Percentiles rank a stretch among this genome's conserved stretches.
Conservation (phyloP, 352 stramenopile species). For the Globisporangium camurandrum region DNA sequence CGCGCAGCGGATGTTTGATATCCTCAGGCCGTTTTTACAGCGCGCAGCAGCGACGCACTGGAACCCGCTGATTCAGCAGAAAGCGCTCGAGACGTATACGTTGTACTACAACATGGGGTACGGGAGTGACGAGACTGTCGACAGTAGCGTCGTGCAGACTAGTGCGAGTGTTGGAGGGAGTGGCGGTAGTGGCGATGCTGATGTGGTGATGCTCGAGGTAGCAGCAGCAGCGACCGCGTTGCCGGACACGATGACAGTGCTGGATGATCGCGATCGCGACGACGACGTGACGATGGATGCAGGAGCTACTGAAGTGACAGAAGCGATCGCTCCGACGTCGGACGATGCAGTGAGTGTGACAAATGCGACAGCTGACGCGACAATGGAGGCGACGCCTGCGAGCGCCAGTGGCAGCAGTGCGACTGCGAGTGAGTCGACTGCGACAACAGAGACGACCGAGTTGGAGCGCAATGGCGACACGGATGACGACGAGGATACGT, state of each 20-base stretch:
- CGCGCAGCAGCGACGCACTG: constrained; percentile 51
- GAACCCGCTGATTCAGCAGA: constrained; percentile 83
- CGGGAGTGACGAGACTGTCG: constrained; percentile 47
- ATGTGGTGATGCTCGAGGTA: constrained; percentile 41
- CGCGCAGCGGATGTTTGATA: constrained; percentile 75
- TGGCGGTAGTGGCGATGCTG: background rate
- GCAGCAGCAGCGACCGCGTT: constrained; percentile 38
- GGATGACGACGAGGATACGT: constrained; percentile 17
- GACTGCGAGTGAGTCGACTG: too few relatives aligned
- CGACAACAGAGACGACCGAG: too few relatives aligned
- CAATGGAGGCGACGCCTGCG: too few relatives aligned
- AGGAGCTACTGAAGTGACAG: too few relatives aligned
- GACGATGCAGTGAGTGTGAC: background rate
- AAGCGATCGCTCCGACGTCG: background rate
- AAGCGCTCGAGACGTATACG: constrained; percentile 79
- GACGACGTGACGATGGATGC: constrained; percentile 18
- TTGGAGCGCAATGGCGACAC: constrained; percentile 10
- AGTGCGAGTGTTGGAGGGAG: background rate
- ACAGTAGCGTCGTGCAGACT: background rate
- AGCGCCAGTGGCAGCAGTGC: background rate
- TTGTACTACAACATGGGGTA: constrained; percentile 89
- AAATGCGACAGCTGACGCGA: constrained; percentile 3
- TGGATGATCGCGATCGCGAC: constrained; percentile 46
- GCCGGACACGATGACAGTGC: too few relatives aligned
- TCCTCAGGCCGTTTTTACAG: constrained; percentile 69